Conservation (phyloP, 352 stramenopile genomes). For the Thalassiosira hispida region DNA sequence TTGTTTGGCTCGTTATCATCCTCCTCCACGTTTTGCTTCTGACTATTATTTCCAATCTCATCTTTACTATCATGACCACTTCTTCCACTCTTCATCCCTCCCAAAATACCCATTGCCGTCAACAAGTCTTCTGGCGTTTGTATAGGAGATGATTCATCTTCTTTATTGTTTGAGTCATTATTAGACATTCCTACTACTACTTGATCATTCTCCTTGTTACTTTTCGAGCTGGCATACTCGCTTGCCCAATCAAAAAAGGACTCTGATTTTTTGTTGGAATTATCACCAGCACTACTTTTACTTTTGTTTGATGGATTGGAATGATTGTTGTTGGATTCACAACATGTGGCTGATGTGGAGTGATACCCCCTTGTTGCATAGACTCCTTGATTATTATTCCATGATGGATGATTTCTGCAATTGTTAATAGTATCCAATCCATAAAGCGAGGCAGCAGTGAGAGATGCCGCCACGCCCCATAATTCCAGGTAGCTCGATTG, state of each 20-base stretch:
- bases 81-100: background rate
- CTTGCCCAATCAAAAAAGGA: slow-evolving; percentile 50
- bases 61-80: slow-evolving; percentile 6
- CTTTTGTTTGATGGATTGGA: slow-evolving; percentile 6
- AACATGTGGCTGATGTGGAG: background rate
- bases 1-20: background rate
- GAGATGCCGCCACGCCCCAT: too few species aligned
- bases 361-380: slow-evolving; percentile 3
- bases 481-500: too few species aligned
- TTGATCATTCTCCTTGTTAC: too few species aligned
- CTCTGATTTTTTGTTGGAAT: background rate
- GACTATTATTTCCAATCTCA: background rate
- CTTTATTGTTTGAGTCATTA: background rate
- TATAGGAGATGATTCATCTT: slow-evolving; percentile 10
- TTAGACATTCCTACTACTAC: background rate
- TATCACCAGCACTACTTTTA: too few species aligned
- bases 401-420: too few species aligned
- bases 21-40: background rate
- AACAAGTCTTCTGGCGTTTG: slow-evolving; percentile 33
- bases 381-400: too few species aligned
- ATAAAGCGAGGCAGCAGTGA: too few species aligned
- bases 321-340: background rate
- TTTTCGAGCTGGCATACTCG: slow-evolving; percentile 15
- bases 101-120: slow-evolving; percentile 19
- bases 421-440: too few species aligned